A percentile compares a stretch with the other conserved stretches of the same genome.
Conservation (phyloP, 768 basidiomycete species). For the Sarcodon aspratus region DNA sequence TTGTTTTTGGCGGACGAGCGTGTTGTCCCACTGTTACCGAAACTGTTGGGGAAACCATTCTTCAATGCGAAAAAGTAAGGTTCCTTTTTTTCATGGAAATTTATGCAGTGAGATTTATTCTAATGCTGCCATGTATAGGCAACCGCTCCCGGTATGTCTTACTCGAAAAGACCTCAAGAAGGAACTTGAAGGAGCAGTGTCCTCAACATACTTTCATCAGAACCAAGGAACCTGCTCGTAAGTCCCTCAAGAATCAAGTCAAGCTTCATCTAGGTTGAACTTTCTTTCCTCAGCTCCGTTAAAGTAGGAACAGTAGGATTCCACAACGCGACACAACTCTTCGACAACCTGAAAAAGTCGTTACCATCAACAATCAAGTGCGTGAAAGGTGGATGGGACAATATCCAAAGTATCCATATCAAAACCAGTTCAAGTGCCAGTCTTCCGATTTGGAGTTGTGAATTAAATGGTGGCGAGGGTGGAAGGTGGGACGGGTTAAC, state of each 20-base stretch:
- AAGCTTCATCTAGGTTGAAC: background rate
- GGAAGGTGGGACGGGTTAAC: slow-evolving; percentile 49
- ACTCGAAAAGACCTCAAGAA: slow-evolving; percentile 83
- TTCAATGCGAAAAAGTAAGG: slow-evolving; percentile 92
- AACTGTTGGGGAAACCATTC: slow-evolving; percentile 80
- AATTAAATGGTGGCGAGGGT: slow-evolving; percentile 46
- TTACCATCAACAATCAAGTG: slow-evolving; percentile 62
- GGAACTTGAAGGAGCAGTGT: slow-evolving; percentile 87
- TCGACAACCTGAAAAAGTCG: slow-evolving; percentile 68
- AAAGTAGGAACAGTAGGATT: slow-evolving; percentile 74
- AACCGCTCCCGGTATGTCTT: slow-evolving; percentile 91
- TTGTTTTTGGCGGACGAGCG: slow-evolving; percentile 92
- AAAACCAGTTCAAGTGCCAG: slow-evolving; percentile 79
- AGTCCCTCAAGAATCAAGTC: slow-evolving; percentile 18
- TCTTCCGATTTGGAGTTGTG: slow-evolving; percentile 86
- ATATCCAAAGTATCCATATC: slow-evolving; percentile 80
- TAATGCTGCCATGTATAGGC: slow-evolving; percentile 32
- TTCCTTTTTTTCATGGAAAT: slow-evolving; percentile 3
- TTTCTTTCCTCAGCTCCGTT: slow-evolving; percentile 45
- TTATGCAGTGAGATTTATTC: slow-evolving; percentile 1
- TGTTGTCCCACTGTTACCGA: slow-evolving; percentile 78
- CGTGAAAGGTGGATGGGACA: slow-evolving; percentile 80
- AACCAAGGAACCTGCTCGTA: slow-evolving; percentile 90
- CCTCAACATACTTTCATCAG: slow-evolving; percentile 93
- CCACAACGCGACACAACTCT: slow-evolving; percentile 49